A percentile compares a stretch with the other conserved stretches of the same genome.
phyloP scores from a whole-genome alignment of 179 eudicot species.

The Spergularia azorica region DNA sequence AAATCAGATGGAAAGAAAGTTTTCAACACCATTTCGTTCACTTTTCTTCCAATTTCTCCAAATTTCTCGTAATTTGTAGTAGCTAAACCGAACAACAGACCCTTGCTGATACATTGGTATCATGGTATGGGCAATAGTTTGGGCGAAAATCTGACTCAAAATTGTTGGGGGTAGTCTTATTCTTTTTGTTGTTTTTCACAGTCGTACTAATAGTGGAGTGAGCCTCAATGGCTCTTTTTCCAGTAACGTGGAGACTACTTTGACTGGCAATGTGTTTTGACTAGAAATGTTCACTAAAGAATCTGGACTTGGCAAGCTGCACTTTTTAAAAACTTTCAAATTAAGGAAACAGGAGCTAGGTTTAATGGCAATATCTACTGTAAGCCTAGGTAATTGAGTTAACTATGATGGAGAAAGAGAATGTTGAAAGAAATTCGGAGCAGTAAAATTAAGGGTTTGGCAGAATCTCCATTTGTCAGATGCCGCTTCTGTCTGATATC shows the following conservation, averaged over 20 bases:
- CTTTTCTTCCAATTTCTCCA: too few relatives aligned
- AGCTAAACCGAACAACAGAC: not conserved
- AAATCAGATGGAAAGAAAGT: too few relatives aligned
- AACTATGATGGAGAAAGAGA: not conserved
- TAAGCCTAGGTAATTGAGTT: not conserved
- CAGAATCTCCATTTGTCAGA: not conserved
- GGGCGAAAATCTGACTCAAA: not conserved
- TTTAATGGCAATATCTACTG: not conserved
- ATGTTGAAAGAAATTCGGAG: not conserved
- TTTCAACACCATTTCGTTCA: too few relatives aligned
- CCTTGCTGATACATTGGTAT: not conserved
- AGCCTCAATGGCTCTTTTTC: not conserved
- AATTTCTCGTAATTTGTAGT: too few relatives aligned
- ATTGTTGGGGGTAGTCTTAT: not conserved
- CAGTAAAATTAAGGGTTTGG: not conserved
- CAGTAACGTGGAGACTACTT: not conserved
- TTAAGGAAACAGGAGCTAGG: not conserved
- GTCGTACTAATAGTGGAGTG: not conserved
- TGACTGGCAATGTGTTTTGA: not conserved
- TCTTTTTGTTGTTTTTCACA: not conserved
- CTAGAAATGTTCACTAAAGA: not conserved
- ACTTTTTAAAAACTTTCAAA: not conserved
- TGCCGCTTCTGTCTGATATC: not conserved
- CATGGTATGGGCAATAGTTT: not conserved
- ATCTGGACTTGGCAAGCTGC: not conserved